A percentile compares a stretch with the other conserved stretches of the same genome.
phyloP scores from a whole-genome alignment of 306 rosid species.

The Ziziphus jujuba region DNA sequence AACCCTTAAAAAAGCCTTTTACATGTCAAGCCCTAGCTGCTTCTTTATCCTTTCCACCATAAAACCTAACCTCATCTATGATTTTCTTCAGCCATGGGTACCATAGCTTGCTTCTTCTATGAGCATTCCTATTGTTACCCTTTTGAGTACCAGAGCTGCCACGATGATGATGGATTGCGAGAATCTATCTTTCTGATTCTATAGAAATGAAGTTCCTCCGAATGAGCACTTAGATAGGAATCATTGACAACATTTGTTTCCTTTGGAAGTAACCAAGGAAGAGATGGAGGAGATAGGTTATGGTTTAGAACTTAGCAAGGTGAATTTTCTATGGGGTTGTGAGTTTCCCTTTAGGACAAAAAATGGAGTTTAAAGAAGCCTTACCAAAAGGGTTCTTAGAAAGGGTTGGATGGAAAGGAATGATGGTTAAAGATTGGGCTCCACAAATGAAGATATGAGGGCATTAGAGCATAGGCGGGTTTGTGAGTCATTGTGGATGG shows the following conservation, averaged over 20 bases:
- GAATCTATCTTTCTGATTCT: neutral
- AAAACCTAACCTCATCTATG: slow-evolving; percentile 30
- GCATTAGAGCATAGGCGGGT: slow-evolving; percentile 21
- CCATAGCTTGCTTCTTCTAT: slow-evolving; percentile 16
- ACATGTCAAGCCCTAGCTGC: slow-evolving; percentile 21
- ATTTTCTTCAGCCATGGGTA: slow-evolving; percentile 34
- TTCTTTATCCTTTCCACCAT: slow-evolving; percentile 17
- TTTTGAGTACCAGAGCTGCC: neutral
- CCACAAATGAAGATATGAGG: slow-evolving; percentile 14
- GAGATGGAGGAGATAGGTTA: slow-evolving; percentile 25
- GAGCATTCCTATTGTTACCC: slow-evolving; percentile 23
- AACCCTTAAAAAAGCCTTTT: slow-evolving; percentile 24
- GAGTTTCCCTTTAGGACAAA: slow-evolving; percentile 24
- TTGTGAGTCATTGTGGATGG: slow-evolving; percentile 37
- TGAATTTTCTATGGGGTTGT: slow-evolving; percentile 34
- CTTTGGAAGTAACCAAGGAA: slow-evolving; percentile 25
- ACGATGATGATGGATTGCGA: neutral
- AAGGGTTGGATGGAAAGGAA: slow-evolving; percentile 28
- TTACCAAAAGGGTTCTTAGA: slow-evolving; percentile 25
- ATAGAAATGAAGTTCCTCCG: neutral
- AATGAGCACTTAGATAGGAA: neutral
- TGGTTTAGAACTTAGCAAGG: slow-evolving; percentile 23
- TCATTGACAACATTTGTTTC: slow-evolving; percentile 26
- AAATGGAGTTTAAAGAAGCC: slow-evolving; percentile 7
- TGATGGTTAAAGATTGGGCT: slow-evolving; percentile 30